Evolutionary conservation across 306 rosid genomes (phyloP).

Genomic region (Echinosophora koreensis): DNA sequence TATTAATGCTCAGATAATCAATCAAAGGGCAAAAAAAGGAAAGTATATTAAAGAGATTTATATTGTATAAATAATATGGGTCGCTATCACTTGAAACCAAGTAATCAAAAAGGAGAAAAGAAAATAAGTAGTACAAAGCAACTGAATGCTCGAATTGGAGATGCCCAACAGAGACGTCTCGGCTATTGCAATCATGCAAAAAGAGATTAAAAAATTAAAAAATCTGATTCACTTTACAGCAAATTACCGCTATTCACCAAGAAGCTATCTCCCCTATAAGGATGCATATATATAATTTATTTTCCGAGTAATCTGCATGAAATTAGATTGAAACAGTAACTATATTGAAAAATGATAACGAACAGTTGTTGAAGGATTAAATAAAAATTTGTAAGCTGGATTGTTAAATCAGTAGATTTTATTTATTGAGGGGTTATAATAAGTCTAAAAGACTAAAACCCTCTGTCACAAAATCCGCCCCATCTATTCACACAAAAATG

Average conservation of each 20-base stretch:
- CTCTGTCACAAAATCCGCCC: too few relatives aligned
- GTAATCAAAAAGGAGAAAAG: not conserved
- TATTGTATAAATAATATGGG: not conserved
- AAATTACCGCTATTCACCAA: not conserved
- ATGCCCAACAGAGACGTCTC: not conserved
- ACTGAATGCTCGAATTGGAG: not conserved
- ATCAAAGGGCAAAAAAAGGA: too few relatives aligned
- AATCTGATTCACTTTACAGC: not conserved
- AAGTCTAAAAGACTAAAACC: too few relatives aligned
- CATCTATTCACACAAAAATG: too few relatives aligned
- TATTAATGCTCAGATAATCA: not conserved
- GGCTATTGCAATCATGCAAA: conserved; percentile 8
- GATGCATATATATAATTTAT: too few relatives aligned
- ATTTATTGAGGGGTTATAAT: too few relatives aligned
- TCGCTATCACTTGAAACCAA: not conserved
- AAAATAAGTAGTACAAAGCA: not conserved
- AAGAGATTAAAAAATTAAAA: not conserved
- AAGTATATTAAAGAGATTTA: not conserved
- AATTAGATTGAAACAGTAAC: too few relatives aligned
- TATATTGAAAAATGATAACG: too few relatives aligned
- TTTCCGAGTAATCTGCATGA: too few relatives aligned
- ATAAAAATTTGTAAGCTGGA: too few relatives aligned
- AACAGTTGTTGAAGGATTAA: too few relatives aligned
- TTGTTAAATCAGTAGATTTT: too few relatives aligned
- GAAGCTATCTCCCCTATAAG: not conserved